These are phyloP conservation scores for Acanthamoeba rhysodes DNA, from an alignment of 208 protist species.

Conservation along the genomic window DNA sequence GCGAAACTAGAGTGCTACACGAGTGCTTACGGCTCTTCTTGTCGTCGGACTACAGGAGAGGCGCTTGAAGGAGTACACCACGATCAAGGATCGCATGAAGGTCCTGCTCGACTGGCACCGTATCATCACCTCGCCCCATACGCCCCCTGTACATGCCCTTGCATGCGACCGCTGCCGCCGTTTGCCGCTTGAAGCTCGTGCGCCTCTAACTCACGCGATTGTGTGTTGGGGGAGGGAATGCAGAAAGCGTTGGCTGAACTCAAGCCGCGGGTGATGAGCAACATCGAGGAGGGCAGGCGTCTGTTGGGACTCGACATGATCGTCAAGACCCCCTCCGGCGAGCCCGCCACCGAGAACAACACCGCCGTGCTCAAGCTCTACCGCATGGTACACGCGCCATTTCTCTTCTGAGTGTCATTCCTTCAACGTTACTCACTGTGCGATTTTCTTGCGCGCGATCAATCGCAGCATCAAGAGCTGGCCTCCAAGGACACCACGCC, in stretches of 20 bases:
- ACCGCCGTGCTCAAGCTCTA: conserved; percentile 82
- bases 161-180: background rate
- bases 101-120: conserved; percentile 81
- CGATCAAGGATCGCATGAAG: conserved; percentile 81
- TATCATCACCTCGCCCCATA: conserved; percentile 76
- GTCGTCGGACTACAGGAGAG: conserved; percentile 35
- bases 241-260: conserved; percentile 79
- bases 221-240: background rate
- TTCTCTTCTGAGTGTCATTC: background rate
- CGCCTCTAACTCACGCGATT: no score
- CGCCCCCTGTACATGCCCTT: conserved; percentile 52
- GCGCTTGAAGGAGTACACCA: conserved; percentile 76
- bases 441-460: background rate
- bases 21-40: background rate
- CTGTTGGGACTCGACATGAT: conserved; percentile 84
- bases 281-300: conserved; percentile 80
- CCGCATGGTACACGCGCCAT: conserved; percentile 66
- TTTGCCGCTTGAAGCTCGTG: no score
- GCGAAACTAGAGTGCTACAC: background rate
- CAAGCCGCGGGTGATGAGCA: conserved; percentile 82
- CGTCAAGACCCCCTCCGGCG: conserved; percentile 77
- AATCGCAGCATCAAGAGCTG: conserved; percentile 61
- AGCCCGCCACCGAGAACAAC: conserved; percentile 83
- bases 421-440: no score
- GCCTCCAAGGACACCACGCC: conserved; percentile 63